Percentiles rank a stretch among this genome's conserved stretches.
phyloP scores from a whole-genome alignment of 345 rosid genomes.

The Aquilaria malaccensis region DNA sequence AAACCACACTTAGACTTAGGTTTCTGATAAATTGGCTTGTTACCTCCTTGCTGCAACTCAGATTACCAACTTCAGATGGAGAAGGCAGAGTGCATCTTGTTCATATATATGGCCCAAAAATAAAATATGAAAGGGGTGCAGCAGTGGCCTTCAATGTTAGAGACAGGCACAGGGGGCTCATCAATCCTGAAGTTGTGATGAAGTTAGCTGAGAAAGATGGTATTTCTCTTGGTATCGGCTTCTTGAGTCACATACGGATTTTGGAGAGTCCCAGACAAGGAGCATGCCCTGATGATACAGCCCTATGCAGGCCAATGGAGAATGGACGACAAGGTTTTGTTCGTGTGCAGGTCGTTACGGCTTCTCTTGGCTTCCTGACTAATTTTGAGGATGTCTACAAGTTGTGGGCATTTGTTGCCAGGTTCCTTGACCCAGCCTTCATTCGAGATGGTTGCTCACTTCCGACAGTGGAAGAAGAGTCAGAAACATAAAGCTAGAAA shows the following conservation, averaged over 20 bases:
- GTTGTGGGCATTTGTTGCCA: constrained; percentile 84
- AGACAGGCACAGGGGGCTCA: constrained; percentile 56
- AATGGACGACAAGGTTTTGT: constrained; percentile 59
- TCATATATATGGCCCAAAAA: constrained; percentile 93
- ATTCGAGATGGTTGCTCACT: constrained; percentile 64
- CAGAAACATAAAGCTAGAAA: constrained; percentile 37
- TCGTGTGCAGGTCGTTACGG: constrained; percentile 88
- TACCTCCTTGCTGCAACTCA: constrained; percentile 82
- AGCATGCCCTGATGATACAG: constrained; percentile 44
- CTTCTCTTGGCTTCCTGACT: constrained; percentile 89
- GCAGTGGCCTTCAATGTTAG: constrained; percentile 90
- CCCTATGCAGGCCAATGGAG: constrained; percentile 67
- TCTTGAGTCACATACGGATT: constrained; percentile 79
- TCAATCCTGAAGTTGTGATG: constrained; percentile 91
- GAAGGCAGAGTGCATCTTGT: constrained; percentile 59
- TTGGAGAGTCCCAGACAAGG: constrained; percentile 51
- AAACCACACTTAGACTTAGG: constrained; percentile 74
- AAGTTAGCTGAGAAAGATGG: constrained; percentile 92
- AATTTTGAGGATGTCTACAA: constrained; percentile 96
- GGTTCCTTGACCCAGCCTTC: constrained; percentile 74
- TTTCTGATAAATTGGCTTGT: constrained; percentile 96
- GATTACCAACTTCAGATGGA: constrained; percentile 54
- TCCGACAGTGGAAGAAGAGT: constrained; percentile 60
- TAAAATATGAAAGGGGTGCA: constrained; percentile 95
- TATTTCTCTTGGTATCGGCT: constrained; percentile 81